Conservation (phyloP, 179 eudicot genomes). For the Spinacia oleracea region DNA sequence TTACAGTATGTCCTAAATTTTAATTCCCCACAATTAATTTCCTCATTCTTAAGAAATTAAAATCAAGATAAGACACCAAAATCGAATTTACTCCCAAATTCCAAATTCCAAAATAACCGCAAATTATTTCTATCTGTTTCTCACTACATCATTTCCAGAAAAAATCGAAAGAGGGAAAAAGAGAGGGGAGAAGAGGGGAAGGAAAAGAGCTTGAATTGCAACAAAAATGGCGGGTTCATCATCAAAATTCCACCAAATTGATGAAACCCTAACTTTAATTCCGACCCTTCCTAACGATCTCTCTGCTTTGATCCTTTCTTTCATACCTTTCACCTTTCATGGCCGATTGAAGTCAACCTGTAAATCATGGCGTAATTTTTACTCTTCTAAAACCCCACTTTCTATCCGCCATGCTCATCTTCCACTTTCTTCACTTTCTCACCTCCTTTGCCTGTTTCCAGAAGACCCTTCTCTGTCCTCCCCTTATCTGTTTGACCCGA, state of each 20-base stretch:
- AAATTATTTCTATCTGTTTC: neutral
- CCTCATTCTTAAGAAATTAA: neutral
- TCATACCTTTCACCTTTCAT: slow-evolving; percentile 56
- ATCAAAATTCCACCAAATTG: slow-evolving; percentile 17
- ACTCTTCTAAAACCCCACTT: slow-evolving; percentile 50
- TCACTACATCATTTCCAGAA: neutral
- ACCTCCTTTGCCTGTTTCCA: slow-evolving; percentile 68
- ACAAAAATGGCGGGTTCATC: slow-evolving; percentile 19
- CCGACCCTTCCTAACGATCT: slow-evolving; percentile 79
- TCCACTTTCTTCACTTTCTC: slow-evolving; percentile 34
- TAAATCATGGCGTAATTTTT: slow-evolving; percentile 71
- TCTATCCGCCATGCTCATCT: slow-evolving; percentile 38
- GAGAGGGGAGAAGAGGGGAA: neutral
- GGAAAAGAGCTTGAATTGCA: neutral
- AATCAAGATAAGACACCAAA: neutral
- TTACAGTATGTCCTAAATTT: neutral
- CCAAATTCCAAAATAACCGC: neutral
- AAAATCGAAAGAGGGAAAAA: neutral
- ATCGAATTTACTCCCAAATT: neutral
- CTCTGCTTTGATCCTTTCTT: slow-evolving; percentile 56
- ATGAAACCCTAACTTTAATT: slow-evolving; percentile 53
- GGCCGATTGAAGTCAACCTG: slow-evolving; percentile 58
- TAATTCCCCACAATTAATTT: neutral
- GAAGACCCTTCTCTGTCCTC: slow-evolving; percentile 73
- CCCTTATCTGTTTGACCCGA: slow-evolving; percentile 69